Conservation (phyloP, 768 basidiomycete genomes). For the Suillus subluteus region DNA sequence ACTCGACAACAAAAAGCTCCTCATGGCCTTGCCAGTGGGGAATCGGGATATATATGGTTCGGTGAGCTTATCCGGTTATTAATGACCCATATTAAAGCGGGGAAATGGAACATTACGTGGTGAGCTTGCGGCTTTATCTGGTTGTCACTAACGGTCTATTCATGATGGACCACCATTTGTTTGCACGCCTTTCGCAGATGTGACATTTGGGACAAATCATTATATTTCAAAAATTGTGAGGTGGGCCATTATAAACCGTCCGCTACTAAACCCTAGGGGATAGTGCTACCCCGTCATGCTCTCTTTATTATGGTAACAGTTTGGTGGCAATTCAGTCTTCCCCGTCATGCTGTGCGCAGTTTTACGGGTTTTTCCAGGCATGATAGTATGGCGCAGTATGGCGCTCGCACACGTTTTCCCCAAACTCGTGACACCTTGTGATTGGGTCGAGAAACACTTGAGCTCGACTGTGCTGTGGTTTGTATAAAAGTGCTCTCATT, state of each 20-base stretch:
- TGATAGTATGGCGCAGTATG: background rate
- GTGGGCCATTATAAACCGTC: background rate
- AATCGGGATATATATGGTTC: background rate
- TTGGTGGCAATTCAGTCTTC: background rate
- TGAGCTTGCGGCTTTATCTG: background rate
- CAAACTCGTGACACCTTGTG: constrained; percentile 2
- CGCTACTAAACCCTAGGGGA: background rate
- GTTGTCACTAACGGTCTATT: background rate
- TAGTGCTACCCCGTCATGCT: background rate
- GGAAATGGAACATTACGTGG: background rate
- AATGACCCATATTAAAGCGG: background rate
- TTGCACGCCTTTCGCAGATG: background rate
- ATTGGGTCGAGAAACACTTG: background rate
- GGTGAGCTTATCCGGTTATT: no score
- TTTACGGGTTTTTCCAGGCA: background rate
- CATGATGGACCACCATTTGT: background rate
- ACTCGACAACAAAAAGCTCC: background rate
- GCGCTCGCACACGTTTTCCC: background rate
- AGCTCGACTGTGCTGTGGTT: background rate
- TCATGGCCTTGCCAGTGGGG: background rate
- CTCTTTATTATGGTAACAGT: background rate
- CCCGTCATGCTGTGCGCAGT: background rate
- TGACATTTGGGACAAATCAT: background rate
- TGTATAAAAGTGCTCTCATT: background rate
- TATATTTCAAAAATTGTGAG: background rate